A percentile compares a stretch with the other conserved stretches of the same genome.
Conservation (phyloP, 225 moss, liverwort and hornwort genomes). For the Anthoceros angustus region DNA sequence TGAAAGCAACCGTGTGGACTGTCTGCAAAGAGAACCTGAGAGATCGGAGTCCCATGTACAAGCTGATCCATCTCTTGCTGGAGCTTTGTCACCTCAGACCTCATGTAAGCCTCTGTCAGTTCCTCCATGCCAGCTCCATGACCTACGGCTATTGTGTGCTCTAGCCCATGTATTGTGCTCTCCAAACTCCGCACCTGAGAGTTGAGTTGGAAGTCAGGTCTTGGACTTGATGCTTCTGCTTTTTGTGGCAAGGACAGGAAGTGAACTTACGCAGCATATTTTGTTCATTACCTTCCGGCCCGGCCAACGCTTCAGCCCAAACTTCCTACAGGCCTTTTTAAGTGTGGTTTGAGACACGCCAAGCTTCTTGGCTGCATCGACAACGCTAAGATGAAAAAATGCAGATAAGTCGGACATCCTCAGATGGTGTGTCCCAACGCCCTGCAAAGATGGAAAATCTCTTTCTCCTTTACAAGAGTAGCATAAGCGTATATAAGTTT, state of each 20-base stretch:
- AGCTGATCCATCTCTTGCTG: constrained; percentile 87
- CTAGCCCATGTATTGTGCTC: constrained; percentile 61
- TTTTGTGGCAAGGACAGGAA: not conserved
- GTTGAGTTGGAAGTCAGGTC: not conserved
- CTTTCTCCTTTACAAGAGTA: constrained; percentile 6
- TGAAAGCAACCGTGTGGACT: not conserved
- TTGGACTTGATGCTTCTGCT: not conserved
- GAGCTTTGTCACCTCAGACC: constrained; percentile 61
- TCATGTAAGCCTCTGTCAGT: constrained; percentile 59
- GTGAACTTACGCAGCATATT: not conserved
- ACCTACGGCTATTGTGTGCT: constrained; percentile 76
- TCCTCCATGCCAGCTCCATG: constrained; percentile 71
- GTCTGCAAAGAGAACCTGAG: constrained; percentile 29
- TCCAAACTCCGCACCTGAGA: constrained; percentile 72
- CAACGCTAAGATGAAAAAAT: constrained; percentile 73
- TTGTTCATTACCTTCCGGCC: constrained; percentile 54
- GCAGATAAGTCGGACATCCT: constrained; percentile 62
- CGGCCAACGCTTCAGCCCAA: constrained; percentile 88
- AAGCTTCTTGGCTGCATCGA: constrained; percentile 83
- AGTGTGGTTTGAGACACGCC: constrained; percentile 84
- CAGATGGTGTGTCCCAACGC: constrained; percentile 57
- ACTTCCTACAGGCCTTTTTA: constrained; percentile 87
- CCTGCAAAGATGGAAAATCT: constrained; percentile 22
- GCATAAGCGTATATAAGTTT: not conserved
- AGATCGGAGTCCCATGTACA: constrained; percentile 57